Evolutionary conservation across 2,329 filamentous ascomycete species (phyloP).

Genomic region (Coniochaeta prunicola): DNA sequence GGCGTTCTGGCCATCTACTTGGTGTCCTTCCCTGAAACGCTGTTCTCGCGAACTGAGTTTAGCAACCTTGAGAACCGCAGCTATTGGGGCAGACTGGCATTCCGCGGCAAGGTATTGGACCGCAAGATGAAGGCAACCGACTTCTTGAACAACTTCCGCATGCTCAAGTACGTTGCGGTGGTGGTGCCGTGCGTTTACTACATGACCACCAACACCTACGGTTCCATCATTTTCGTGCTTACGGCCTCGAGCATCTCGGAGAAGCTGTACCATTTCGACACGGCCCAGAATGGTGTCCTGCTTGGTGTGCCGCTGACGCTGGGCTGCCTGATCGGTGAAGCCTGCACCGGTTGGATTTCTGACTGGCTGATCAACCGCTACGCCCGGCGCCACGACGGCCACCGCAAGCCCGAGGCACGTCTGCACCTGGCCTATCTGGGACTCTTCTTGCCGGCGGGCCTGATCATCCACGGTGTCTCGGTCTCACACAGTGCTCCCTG

Average conservation of each 20-base stretch:
- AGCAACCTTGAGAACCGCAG: conserved; percentile 2
- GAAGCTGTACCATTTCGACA: conserved; percentile 14
- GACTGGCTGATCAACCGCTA: conserved; percentile 20
- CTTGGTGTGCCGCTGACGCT: conserved; percentile 15
- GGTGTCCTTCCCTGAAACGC: conserved; percentile 18
- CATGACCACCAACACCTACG: conserved; percentile 15
- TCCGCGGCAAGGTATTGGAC: neutral
- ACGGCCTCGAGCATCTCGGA: conserved; percentile 12
- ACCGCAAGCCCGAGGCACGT: conserved; percentile 21
- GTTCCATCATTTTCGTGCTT: conserved; percentile 15
- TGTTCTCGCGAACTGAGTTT: conserved; percentile 11
- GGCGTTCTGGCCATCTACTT: conserved; percentile 13
- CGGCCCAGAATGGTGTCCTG: conserved; percentile 15
- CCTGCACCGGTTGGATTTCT: conserved; percentile 16
- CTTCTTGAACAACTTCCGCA: conserved; percentile 12
- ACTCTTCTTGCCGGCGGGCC: conserved; percentile 16
- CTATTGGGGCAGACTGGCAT: neutral
- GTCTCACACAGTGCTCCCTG: conserved; percentile 21
- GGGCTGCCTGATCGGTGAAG: conserved; percentile 18
- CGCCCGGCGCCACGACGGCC: conserved; percentile 16
- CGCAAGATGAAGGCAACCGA: neutral
- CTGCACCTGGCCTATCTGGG: conserved; percentile 22
- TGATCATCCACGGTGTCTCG: conserved; percentile 15
- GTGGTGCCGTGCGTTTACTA: conserved; percentile 13
- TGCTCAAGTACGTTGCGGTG: conserved; percentile 14